Evolutionary conservation across 352 stramenopile genomes (phyloP), one percentile per base, ranked within the genome.

Genomic region (Globisporangium cystogenes): DNA sequence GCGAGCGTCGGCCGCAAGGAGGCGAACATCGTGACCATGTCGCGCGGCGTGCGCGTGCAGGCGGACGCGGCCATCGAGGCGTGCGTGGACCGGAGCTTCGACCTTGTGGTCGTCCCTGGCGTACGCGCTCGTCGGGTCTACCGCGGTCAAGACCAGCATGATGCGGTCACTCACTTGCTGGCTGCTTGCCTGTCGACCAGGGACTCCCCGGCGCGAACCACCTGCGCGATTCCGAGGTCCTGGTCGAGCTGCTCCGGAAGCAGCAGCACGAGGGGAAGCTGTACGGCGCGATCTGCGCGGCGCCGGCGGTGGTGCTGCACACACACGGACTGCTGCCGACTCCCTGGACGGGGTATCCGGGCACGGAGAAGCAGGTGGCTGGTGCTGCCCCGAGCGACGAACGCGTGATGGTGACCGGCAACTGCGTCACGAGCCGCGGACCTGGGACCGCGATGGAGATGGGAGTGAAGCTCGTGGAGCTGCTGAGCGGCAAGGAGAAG

Each of bases 391-490:
- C 60, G 20, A 60, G 69, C 45, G 44, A 74, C 43, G 67, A 85
- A 16, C 67, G 67, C 20, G 76, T 93, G 23, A 76, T 93, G 26
- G 76, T 91, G 20, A 72, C 79, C 7, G 74, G 62, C 57, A 82
- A 87, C 46, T 93, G 82, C 44, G 60, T 93, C 51, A 93, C 80
- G 23, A 93, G 82, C 53, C 77, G 82, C 59, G 82, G 82, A 0
- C 82, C 82, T 10, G 82, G 67, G 4, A 93, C 82, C 15, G 76
- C 82, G 18, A 93, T 93, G 80, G 74, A 74, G 21, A 89, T 93
- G 76, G 80, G 76, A 7, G 64, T 93, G 40, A 89, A 89, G 67
- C 74, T 93, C 27, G 78, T 93, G 42, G 77, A 89, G 60, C 55
- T 91, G 45, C 72, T 93, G 10, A 74, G 66, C 27, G 74, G 74